phyloP scores from a whole-genome alignment of 176 grass and related monocot species.

The Rhynchospora breviuscula region DNA sequence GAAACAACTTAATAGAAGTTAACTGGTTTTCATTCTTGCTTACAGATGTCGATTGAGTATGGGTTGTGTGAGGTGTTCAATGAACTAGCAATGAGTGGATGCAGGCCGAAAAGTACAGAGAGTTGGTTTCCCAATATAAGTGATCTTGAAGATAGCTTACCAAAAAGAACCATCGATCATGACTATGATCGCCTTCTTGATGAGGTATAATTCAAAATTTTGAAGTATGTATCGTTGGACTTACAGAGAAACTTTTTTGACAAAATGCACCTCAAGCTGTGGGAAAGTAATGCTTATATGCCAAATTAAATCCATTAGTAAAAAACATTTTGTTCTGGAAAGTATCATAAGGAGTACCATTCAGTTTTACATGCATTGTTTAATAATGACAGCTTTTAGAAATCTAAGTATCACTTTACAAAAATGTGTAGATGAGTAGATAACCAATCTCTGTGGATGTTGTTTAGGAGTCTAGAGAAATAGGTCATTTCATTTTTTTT shows the following conservation, averaged over 20 bases:
- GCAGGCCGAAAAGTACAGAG: constrained; percentile 17
- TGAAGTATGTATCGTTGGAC: background rate
- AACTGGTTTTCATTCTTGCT: background rate
- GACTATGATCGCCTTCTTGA: constrained; percentile 41
- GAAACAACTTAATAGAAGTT: background rate
- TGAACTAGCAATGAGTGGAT: constrained; percentile 33
- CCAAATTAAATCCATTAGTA: background rate
- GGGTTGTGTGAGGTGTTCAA: constrained; percentile 82
- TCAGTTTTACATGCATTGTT: background rate
- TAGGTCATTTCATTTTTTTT: background rate
- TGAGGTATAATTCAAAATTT: constrained; percentile 34
- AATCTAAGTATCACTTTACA: background rate
- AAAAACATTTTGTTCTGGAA: background rate
- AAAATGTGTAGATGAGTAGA: background rate
- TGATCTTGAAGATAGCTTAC: constrained; percentile 52
- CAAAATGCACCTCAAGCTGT: background rate
- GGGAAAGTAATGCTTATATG: background rate
- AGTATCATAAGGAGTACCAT: background rate
- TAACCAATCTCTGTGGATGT: background rate
- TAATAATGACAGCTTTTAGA: background rate
- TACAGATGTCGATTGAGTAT: constrained; percentile 72
- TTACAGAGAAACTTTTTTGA: background rate
- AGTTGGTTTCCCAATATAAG: constrained; percentile 59
- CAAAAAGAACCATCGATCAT: constrained; percentile 48
- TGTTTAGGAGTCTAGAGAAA: background rate